Conservation (phyloP, 1,284 basidiomycete species). For the Blastosporella zonata region DNA sequence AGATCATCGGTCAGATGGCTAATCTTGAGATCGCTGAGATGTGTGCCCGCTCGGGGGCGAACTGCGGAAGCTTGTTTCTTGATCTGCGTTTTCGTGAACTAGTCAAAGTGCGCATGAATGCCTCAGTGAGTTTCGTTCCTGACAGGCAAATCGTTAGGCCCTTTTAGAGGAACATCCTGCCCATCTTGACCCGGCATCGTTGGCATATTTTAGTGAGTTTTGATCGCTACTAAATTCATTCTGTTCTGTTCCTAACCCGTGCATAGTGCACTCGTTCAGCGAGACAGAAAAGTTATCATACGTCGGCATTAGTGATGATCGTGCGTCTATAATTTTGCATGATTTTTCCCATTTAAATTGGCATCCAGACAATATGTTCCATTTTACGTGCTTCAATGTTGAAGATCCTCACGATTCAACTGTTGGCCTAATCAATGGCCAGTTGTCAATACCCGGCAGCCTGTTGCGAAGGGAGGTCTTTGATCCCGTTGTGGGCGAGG, state of each 20-base stretch:
- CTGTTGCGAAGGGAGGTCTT: slow-evolving; percentile 74
- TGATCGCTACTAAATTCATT: background rate
- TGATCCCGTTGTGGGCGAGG: slow-evolving; percentile 76
- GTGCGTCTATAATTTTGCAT: slow-evolving; percentile 35
- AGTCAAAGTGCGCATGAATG: slow-evolving; percentile 46
- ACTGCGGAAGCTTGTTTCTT: slow-evolving; percentile 79
- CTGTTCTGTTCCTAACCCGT: slow-evolving; percentile 7
- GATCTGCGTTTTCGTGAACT: slow-evolving; percentile 80
- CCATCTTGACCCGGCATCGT: slow-evolving; percentile 72
- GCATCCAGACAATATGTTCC: slow-evolving; percentile 68
- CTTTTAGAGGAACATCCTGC: slow-evolving; percentile 71
- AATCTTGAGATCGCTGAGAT: slow-evolving; percentile 83
- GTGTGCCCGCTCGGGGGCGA: slow-evolving; percentile 77
- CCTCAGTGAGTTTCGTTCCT: background rate
- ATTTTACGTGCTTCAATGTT: slow-evolving; percentile 80
- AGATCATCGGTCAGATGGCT: slow-evolving; percentile 70
- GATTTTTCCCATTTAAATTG: slow-evolving; percentile 9
- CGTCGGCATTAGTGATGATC: slow-evolving; percentile 67
- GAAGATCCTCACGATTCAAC: slow-evolving; percentile 72
- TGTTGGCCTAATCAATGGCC: slow-evolving; percentile 74
- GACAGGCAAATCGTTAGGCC: slow-evolving; percentile 22
- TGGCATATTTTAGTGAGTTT: slow-evolving; percentile 69
- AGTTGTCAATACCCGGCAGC: slow-evolving; percentile 75
- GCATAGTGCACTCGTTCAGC: slow-evolving; percentile 70
- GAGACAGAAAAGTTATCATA: slow-evolving; percentile 83